Conservation (phyloP, 306 rosid species). For the Lithocarpus polystachyus region DNA sequence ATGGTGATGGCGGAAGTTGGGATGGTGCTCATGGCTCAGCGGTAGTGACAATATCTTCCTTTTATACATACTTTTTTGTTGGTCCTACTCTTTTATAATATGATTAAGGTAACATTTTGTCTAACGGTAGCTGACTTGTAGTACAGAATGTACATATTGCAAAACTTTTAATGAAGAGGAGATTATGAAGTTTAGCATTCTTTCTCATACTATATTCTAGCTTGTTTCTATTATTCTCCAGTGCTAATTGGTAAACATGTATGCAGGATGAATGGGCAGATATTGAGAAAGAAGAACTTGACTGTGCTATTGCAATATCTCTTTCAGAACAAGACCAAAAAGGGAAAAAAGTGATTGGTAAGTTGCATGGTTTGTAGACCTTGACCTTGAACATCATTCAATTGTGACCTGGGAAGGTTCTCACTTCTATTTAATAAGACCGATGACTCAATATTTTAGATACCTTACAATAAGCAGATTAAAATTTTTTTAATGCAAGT, state of each 20-base stretch:
- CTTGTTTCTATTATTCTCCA: neutral
- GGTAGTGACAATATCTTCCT: slow-evolving; percentile 47
- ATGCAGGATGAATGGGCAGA: slow-evolving; percentile 65
- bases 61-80: slow-evolving; percentile 3
- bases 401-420: neutral
- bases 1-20: slow-evolving; percentile 53
- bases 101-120: slow-evolving; percentile 19
- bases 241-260: slow-evolving; percentile 20
- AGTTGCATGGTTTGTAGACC: slow-evolving; percentile 30
- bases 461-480: slow-evolving; percentile 1
- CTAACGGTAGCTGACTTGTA: neutral
- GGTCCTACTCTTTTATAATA: neutral
- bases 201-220: neutral
- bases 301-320: slow-evolving; percentile 70
- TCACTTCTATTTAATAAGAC: neutral
- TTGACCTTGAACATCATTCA: neutral
- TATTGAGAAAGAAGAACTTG: slow-evolving; percentile 57
- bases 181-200: slow-evolving; percentile 28
- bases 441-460: neutral
- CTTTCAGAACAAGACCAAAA: slow-evolving; percentile 62
- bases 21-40: slow-evolving; percentile 47
- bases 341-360: slow-evolving; percentile 55
- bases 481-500: slow-evolving; percentile 8
- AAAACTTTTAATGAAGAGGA: slow-evolving; percentile 11
- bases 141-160: slow-evolving; percentile 13